Percentiles rank a stretch among this genome's conserved stretches.
These are phyloP conservation scores for Pyrenophora tritici-repentis DNA, from an alignment of 2,329 filamentous ascomycete species.

Conservation along the genomic window DNA sequence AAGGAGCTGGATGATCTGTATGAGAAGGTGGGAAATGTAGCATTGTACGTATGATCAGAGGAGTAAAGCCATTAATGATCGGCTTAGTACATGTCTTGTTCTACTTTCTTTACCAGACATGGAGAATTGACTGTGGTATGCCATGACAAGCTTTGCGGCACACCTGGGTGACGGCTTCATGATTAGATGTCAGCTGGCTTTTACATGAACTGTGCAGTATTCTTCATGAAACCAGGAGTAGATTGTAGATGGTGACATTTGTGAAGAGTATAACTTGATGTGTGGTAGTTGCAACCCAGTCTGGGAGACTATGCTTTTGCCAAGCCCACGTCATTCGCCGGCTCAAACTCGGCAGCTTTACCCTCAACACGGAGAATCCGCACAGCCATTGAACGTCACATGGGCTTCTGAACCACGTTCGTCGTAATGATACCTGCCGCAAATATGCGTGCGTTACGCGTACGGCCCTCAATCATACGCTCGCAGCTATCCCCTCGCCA, in stretches of 20 bases:
- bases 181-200: no score
- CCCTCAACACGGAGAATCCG: slow-evolving; percentile 10
- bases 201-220: no score
- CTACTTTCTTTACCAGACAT: no score
- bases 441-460: slow-evolving; percentile 34
- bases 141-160: no score
- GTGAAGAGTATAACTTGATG: background rate
- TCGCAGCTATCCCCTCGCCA: slow-evolving; percentile 20
- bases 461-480: slow-evolving; percentile 30
- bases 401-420: slow-evolving; percentile 25
- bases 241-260: no score
- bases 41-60: no score
- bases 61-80: no score
- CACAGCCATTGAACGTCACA: slow-evolving; percentile 24
- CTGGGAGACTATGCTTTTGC: background rate
- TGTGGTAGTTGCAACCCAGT: background rate
- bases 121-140: no score
- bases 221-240: background rate
- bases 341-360: slow-evolving; percentile 5
- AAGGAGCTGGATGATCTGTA: slow-evolving; percentile 16
- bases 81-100: no score
- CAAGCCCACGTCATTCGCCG: slow-evolving; percentile 14
- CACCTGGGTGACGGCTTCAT: no score
- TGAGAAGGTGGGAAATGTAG: background rate
- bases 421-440: slow-evolving; percentile 33